These are phyloP conservation scores for Cardamine chenopodiifolia DNA, from an alignment of 345 rosid species.

Conservation along the genomic window DNA sequence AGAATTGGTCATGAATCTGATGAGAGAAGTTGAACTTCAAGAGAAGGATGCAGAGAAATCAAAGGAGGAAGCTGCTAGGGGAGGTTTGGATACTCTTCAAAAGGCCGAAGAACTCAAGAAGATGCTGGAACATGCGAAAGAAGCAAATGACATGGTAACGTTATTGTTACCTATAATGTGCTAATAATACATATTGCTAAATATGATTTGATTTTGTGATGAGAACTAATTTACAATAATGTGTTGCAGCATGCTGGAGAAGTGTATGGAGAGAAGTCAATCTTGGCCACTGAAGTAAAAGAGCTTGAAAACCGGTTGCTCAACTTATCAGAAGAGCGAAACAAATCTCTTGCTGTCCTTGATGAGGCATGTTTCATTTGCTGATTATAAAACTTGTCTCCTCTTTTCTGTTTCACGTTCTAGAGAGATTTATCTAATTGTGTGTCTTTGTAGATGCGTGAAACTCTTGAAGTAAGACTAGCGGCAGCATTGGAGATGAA, in stretches of 20 bases:
- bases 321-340: slow-evolving; percentile 70
- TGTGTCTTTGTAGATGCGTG: slow-evolving; percentile 59
- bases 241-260: slow-evolving; percentile 83
- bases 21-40: slow-evolving; percentile 68
- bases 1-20: slow-evolving; percentile 66
- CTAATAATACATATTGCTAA: not conserved
- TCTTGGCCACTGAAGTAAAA: slow-evolving; percentile 73
- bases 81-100: slow-evolving; percentile 57
- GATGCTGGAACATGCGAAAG: slow-evolving; percentile 68
- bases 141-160: slow-evolving; percentile 75
- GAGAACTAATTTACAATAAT: slow-evolving; percentile 14
- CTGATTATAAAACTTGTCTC: not conserved
- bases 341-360: slow-evolving; percentile 67
- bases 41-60: slow-evolving; percentile 72
- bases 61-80: slow-evolving; percentile 63
- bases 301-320: slow-evolving; percentile 81
- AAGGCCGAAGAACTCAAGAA: slow-evolving; percentile 66
- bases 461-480: slow-evolving; percentile 60
- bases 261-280: slow-evolving; percentile 83
- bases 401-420: not conserved
- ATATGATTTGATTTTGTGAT: not conserved
- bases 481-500: slow-evolving; percentile 58
- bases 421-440: not conserved
- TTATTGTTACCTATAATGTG: slow-evolving; percentile 3
- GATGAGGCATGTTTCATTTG: slow-evolving; percentile 55